Conservation (phyloP, 73 alveolate species). For the Paramecium tetraurelia region DNA sequence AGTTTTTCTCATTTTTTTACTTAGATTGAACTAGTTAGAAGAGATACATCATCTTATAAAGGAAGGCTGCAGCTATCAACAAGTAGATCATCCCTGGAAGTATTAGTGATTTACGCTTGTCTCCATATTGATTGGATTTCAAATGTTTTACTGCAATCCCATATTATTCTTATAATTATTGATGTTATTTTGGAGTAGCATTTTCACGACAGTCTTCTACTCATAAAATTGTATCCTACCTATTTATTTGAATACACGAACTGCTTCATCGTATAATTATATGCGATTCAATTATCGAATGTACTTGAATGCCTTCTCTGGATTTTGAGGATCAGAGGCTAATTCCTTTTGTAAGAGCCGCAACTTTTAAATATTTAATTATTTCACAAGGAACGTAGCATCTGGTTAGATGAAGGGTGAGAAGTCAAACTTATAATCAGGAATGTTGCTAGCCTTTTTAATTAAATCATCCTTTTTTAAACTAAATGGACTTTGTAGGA, state of each 20-base stretch:
- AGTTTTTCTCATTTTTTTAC: background rate
- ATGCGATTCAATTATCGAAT: background rate
- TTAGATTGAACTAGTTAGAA: background rate
- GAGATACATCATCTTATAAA: background rate
- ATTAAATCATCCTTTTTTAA: background rate
- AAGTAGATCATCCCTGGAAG: background rate
- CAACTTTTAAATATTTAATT: background rate
- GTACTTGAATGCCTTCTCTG: background rate
- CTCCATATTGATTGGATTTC: background rate
- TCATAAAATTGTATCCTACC: background rate
- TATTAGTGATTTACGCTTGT: background rate
- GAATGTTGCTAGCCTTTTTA: background rate
- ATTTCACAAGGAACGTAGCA: background rate
- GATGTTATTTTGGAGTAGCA: background rate
- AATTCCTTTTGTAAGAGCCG: background rate
- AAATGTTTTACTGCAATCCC: background rate
- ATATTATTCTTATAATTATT: background rate
- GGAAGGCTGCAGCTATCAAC: background rate
- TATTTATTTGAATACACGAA: background rate
- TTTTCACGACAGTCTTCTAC: background rate
- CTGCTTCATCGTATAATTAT: slow-evolving; percentile 2
- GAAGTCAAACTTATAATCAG: slow-evolving; percentile 23
- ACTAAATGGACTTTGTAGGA: background rate
- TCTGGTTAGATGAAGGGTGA: background rate
- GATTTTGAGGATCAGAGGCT: slow-evolving; percentile 6